phyloP scores from a whole-genome alignment of 2,329 filamentous ascomycete species.

The Orbilia javanica region DNA sequence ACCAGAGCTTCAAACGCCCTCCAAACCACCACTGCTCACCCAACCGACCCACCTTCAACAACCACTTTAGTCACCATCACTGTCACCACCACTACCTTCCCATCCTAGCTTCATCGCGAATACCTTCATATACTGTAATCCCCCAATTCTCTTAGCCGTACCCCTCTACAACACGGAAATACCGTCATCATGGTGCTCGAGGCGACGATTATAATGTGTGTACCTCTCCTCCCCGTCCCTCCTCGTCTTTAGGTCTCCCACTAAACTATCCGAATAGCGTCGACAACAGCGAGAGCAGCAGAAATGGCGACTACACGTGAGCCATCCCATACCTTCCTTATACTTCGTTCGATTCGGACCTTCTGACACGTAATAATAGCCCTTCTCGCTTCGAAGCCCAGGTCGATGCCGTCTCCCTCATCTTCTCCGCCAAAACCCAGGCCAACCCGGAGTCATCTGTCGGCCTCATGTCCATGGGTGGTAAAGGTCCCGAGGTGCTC shows the following conservation, averaged over 20 bases:
- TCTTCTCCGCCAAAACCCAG: slow-evolving; percentile 95
- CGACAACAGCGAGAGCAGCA: slow-evolving; percentile 98
- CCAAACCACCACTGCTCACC: slow-evolving; percentile 12
- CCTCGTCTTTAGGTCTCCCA: neutral
- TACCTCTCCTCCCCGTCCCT: slow-evolving; percentile 62
- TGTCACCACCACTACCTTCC: neutral
- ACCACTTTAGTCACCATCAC: slow-evolving; percentile 4
- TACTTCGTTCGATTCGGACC: neutral
- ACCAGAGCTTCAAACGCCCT: slow-evolving; percentile 19
- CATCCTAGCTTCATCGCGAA: neutral
- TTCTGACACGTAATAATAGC: slow-evolving; percentile 64
- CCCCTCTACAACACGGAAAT: neutral
- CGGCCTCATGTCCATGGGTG: slow-evolving; percentile 98
- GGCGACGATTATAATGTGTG: slow-evolving; percentile 92
- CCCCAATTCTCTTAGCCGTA: neutral
- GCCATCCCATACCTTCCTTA: slow-evolving; percentile 56
- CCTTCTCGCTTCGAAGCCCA: slow-evolving; percentile 97
- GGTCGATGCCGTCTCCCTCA: slow-evolving; percentile 91
- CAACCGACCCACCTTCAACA: slow-evolving; percentile 2
- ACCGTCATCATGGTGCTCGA: slow-evolving; percentile 90
- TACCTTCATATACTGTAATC: neutral
- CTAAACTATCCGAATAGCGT: slow-evolving; percentile 70
- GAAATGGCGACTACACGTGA: slow-evolving; percentile 89
- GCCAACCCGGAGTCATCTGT: slow-evolving; percentile 97
- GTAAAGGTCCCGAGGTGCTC: slow-evolving; percentile 95